Evolutionary conservation across 2,329 filamentous ascomycete species (phyloP), one percentile per base, ranked within the genome.

Genomic region (Colletotrichum eleusines): DNA sequence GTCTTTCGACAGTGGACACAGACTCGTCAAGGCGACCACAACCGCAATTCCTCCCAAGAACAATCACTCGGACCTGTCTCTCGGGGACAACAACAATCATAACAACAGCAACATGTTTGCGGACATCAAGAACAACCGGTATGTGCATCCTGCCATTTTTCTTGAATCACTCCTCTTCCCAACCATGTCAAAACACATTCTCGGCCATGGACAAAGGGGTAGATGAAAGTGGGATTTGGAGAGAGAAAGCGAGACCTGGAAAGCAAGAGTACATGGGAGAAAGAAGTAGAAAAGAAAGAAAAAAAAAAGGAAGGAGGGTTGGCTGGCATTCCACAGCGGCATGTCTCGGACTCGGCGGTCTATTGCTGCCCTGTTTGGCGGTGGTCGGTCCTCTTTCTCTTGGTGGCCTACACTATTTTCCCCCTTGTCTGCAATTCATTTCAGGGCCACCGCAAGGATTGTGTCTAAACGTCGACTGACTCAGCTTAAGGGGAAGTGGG

Each of bases 61-160:
- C 42, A 79, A 83, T 42, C 73, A 82, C 26, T 76, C 78, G 4
- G 83, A 85, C 50, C 54, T 80, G 16, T 75, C 76, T n/a, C 74
- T 78, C 38, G 84, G 85, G 33, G 86, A 89, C 73, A 89, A 89
- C 73, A 89, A 46, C n/a, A 46, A 46, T 16, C n/a, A n/a, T n/a
- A 46, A 46, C 9, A 46, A 16, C n/a, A 23, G n/a, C 44, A 46
- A 90, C 76, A 84, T 90, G 73, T 90, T 90, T 77, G 84, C 86
- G 26, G 86, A 86, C 55, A 78, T 88, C 66, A 88, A 89, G 74
- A 87, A 84, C 72, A 87, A 84, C 72, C 85, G 88, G 87, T 90
- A 84, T 76, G 87, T 85, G 71, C 67, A 73, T 64, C 60, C 64
- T 35, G 23, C 62, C 54, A 48, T 66, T 72, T 59, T 71, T 58